These are phyloP conservation scores for Backusella psychrophila DNA, from an alignment of 192 early-diverging fungal species.

Conservation along the genomic window DNA sequence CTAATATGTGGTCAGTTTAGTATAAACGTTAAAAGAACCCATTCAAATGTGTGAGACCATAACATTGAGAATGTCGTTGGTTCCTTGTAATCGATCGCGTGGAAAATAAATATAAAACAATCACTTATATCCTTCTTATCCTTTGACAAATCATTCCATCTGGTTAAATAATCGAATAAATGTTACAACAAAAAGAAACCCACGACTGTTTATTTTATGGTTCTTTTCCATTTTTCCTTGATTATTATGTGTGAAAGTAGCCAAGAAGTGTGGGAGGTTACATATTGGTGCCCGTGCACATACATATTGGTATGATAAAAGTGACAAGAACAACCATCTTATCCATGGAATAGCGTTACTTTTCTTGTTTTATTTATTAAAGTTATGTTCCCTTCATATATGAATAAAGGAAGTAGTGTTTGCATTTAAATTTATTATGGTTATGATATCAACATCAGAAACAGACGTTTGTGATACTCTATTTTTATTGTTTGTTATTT, in stretches of 20 bases:
- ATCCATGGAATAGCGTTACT: neutral
- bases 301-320: neutral
- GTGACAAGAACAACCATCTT: neutral
- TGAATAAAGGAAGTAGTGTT: neutral
- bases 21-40: neutral
- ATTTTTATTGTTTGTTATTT: neutral
- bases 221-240: neutral
- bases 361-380: neutral
- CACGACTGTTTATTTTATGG: neutral
- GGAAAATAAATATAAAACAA: neutral
- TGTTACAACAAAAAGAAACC: neutral
- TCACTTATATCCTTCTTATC: neutral
- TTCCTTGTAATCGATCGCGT: neutral
- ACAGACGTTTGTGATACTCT: neutral
- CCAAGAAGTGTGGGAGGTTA: constrained; percentile 1
- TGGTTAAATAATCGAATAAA: neutral
- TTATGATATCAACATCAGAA: neutral
- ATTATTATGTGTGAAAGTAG: neutral
- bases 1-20: neutral
- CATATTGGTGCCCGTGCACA: neutral
- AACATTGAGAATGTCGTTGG: neutral
- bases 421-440: neutral
- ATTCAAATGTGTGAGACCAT: constrained; percentile 5
- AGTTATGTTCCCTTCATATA: neutral
- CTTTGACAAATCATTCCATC: neutral